Base-by-base conservation (phyloP, 2,329 filamentous ascomycete species). In the Phoma herbarum region DNA sequence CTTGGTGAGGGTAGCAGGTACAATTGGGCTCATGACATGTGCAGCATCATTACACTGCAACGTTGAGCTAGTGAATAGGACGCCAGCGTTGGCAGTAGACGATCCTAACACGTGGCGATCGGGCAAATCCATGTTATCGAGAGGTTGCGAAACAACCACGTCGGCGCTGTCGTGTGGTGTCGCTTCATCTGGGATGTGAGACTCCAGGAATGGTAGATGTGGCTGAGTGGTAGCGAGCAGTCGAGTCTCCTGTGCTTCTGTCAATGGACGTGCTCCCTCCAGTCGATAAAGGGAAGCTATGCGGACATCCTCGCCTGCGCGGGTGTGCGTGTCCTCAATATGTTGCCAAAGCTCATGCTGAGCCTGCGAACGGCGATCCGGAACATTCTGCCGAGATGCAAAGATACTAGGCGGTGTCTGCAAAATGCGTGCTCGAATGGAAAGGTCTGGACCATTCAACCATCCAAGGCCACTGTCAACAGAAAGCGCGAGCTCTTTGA, bases 401-500 rank as follows among this genome's bases (percentile, higher is more conserved):
- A 87, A 86, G 0, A 86, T 79, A 9, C 70, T 62, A 26, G 77
- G 72, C 20, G 73, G 74, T 1, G 77, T 77, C 18, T 79, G 75
- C 45, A 83, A 78, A 20, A 84, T 77, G 6, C 78, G 78, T 44
- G 82, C 82, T 20, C 79, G 74, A 37, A 82, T 76, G 0, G 82
- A 84, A 18, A 81, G 76, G 70, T 90, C 87, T 1, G 88, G 85
- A 0, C 88, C 88, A 45, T 79, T 78, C 11, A 91, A 80, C 81
- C 87, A 91, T 11, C 89, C 89, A 35, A 91, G 79, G 10, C 89
- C 88, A 55, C 84, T 87, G 68, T 90, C 86, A 39, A 90, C 82
- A 18, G 86, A 90, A 3, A 92, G 75, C 0, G 85, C 89, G n/a
- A 92, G 80, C 60, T 90, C 87, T 33, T 79, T 81, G 2, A 88